Evolutionary conservation across 1,284 basidiomycete genomes (phyloP).

Genomic region (Rhodotorula sp.): DNA sequence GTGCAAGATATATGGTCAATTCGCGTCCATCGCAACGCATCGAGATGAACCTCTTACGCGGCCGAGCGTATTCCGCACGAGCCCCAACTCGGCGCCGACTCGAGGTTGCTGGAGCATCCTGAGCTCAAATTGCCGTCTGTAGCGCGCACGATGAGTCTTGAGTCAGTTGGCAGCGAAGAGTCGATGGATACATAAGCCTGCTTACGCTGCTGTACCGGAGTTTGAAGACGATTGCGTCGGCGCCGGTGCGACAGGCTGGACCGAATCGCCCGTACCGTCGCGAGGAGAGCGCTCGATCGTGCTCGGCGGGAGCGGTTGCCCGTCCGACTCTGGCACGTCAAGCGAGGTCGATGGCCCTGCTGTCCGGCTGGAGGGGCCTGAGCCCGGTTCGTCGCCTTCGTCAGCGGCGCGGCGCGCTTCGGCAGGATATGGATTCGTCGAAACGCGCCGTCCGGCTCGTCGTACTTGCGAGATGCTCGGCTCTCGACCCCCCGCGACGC

Average conservation of each 20-base stretch:
- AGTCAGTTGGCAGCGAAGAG: no score
- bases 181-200: no score
- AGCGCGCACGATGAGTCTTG: background rate
- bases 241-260: no score
- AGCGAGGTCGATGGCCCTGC: no score
- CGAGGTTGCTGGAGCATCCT: conserved; percentile 35
- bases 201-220: no score
- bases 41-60: conserved; percentile 13
- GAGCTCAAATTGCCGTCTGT: conserved; percentile 13
- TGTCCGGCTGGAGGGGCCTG: background rate
- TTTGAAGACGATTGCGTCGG: no score
- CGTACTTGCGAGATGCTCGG: background rate
- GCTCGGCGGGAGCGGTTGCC: no score
- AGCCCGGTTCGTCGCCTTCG: background rate
- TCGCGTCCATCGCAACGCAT: no score
- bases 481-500: conserved; percentile 4
- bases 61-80: conserved; percentile 27
- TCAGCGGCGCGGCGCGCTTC: background rate
- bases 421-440: conserved; percentile 13
- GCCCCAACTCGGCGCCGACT: conserved; percentile 26
- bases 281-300: no score
- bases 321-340: no score
- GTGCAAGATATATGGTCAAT: background rate
- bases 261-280: no score
- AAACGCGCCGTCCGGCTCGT: background rate